Evolutionary conservation across 129 eudicot genomes (phyloP), one percentile per base, ranked within the genome.

Genomic region (Deinandra increscens): DNA sequence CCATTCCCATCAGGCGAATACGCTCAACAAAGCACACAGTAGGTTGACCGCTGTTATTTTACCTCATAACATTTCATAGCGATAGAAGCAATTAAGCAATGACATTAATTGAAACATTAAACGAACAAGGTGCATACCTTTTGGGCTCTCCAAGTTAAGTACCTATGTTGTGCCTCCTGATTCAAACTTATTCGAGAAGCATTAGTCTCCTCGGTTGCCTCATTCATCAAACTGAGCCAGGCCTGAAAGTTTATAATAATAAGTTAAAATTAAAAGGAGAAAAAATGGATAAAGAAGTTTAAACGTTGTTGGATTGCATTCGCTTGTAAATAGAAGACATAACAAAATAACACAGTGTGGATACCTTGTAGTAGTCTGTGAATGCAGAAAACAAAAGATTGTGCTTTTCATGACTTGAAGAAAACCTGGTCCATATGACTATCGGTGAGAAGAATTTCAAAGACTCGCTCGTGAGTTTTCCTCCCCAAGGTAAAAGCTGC

Each of bases 401-500:
- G 34, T 89, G 78, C 58, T 85, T 89, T 66, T 78, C 55, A 75
- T 76, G 73, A 83, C 81, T 75, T 14, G 99, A 75, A 70, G 84
- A 74, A 65, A 87, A 93, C 85, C 71, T 89, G 73, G 87, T 89
- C 99, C 99, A 93, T 77, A 93, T 81, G 51, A 89, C 92, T 34
- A 93, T 85, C 17, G 99, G 99, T 53, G 99, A 93, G 85, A 93
- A 93, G 72, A 93, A 93, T 77, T 82, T 85, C 80, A 93, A 60
- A n/a, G 97, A 89, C 71, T 93, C 97, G 59, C 88, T 66, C 0
- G 95, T 93, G 48, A 93, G 75, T 70, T 85, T 83, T 77, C 99
- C 99, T 62, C 99, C 97, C 99, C 99, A 89, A 49, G 99, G 99
- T 55, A 93, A 87, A 84, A 86, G 86, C 98, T 92, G 96, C 98